Evolutionary conservation across 176 grass and related monocot genomes (phyloP), one percentile per base, ranked within the genome.

Genomic region (Puccinellia tenuiflora): DNA sequence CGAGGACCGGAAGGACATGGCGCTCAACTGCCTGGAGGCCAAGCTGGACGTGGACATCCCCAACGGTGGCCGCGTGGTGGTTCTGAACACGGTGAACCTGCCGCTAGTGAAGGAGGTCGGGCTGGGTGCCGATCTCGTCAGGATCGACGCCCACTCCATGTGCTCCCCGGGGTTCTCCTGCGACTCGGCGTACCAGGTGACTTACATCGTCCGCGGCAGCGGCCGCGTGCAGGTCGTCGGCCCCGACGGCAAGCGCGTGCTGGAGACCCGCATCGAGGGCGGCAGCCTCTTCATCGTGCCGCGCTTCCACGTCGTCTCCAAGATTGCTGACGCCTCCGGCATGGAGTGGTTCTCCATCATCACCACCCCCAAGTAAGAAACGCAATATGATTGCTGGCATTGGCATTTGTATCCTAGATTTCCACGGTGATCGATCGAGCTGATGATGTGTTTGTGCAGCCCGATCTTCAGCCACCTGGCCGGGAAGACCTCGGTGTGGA

Each of bases 281-380:
- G 93, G 93, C 4, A 68, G 12, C 38, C 77, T 96, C 22, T 96
- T 96, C 77, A 92, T 96, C 48, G 93, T 96, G 21, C 93, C 93
- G 0, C 80, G 90, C 76, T 96, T 92, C 88, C 86, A 85, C 14
- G 93, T 92, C 8, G 93, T 96, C 15, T 96, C 94, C 5, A 93
- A 96, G 86, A 96, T 96, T 22, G 90, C 94, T 4, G 94, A 90
- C 13, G 85, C 77, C 8, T 76, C 83, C 1, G 94, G 94, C 33
- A 24, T 96, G 83, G 86, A 92, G 52, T 96, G 94, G 94, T 96
- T 96, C 86, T 96, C 94, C 37, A 96, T 96, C 50, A 96, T 96
- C 81, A 89, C 90, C 38, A 93, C 94, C 1, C 90, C 94, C 0
- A 89, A 93, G 92, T 94, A 91, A 83, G 30, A 73, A 17, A 9